phyloP scores from a whole-genome alignment of 495 filamentous ascomycete species.

The Aspergillus ellipticus region DNA sequence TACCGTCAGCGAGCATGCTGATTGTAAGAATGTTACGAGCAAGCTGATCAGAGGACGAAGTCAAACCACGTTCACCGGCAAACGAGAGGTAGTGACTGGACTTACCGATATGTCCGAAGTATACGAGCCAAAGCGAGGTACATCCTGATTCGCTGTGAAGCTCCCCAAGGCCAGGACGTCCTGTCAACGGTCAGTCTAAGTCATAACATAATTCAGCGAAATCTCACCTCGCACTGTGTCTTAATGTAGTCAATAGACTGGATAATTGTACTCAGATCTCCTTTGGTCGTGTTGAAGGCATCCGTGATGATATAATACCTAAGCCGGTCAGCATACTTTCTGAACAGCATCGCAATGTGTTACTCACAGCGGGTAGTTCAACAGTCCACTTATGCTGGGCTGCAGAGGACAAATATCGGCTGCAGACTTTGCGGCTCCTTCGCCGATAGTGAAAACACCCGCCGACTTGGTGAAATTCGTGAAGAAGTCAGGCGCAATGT shows the following conservation, averaged over 20 bases:
- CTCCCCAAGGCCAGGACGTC: conserved; percentile 1
- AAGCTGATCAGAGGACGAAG: background rate
- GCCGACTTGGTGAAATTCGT: background rate
- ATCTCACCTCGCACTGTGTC: background rate
- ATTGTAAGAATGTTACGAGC: background rate
- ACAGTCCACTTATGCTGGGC: background rate
- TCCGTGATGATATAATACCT: conserved; percentile 1
- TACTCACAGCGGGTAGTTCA: conserved; percentile 2
- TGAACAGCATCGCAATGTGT: background rate
- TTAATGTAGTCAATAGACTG: conserved; percentile 1
- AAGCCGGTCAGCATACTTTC: background rate
- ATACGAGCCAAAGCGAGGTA: conserved; percentile 1
- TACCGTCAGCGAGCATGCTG: conserved; percentile 1
- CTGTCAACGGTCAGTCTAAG: background rate
- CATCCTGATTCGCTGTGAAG: background rate
- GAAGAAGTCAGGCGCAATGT: background rate
- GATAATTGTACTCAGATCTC: background rate
- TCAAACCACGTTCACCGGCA: background rate
- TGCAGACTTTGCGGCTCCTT: background rate
- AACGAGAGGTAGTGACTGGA: background rate
- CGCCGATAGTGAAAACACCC: background rate
- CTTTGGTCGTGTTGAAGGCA: conserved; percentile 1
- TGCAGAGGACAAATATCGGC: background rate
- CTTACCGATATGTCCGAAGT: conserved; percentile 2
- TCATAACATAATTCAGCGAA: background rate